Evolutionary conservation across 2,329 filamentous ascomycete species (phyloP), one percentile per base, ranked within the genome.

Genomic region (Xylariaceae sp.): DNA sequence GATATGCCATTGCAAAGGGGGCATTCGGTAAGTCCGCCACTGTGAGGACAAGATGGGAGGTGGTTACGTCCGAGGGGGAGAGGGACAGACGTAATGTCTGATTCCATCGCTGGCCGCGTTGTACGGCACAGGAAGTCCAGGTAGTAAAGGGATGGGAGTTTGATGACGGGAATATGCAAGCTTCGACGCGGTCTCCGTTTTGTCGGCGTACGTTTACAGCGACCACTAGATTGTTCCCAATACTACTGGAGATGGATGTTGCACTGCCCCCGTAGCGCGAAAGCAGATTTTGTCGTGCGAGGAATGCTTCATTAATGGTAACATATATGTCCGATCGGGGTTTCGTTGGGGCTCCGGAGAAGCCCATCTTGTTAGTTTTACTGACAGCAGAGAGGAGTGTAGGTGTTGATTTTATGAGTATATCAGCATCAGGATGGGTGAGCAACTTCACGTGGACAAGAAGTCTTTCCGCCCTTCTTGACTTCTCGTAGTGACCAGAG

Each of bases 261-360:
- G 92, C 85, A 59, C 87, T 88, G n/a, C 89, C 90, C 27, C 76
- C 78, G 42, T 75, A 81, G n/a, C 83, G 75, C 6, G 83, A 86
- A n/a, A 87, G 69, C 0, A 86, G 70, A 35, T 87, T 85, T 64
- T 95, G 89, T 54, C 85, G 84, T 19, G 87, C 85, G 29, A 99
- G 76, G n/a, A 85, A 78, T 0, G 90, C 88, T 60, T 90, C 85
- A 55, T 85, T 84, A 47, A 99, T 72, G 0, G 91, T 96, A 44
- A 99, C 72, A 68, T 99, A 99, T 49, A 99, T 97, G 69, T 99
- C 95, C 8, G 91, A 96, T 64, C 95, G 80, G 12, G 88, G 80
- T 68, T 90, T 91, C 0, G 87, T 91, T 0, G 94, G 92, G 1
- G 91, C 91, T 9, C 91, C 91, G 3, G 92, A 89, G 69, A 99